A percentile compares a stretch with the other conserved stretches of the same genome.
Conservation (phyloP, 345 rosid species). For the Gossypium sturtianum region DNA sequence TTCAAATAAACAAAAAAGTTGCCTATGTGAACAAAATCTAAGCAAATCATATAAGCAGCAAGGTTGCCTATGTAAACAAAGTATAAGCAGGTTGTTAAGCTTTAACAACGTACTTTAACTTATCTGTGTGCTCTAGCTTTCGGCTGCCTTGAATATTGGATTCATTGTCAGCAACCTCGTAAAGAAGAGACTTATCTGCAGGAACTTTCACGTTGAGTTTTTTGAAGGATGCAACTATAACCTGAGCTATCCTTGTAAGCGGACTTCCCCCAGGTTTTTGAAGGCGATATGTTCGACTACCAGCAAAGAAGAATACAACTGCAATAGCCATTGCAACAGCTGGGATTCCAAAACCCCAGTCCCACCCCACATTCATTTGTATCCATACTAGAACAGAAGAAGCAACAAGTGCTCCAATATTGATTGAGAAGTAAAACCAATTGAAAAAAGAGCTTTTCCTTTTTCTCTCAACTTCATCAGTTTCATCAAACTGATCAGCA, state of each 20-base stretch:
- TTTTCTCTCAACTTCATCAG: slow-evolving; percentile 59
- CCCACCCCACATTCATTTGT: slow-evolving; percentile 98
- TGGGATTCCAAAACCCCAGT: slow-evolving; percentile 93
- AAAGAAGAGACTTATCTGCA: slow-evolving; percentile 59
- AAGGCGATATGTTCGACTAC: slow-evolving; percentile 59
- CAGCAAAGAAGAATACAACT: slow-evolving; percentile 66
- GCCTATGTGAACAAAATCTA: not conserved
- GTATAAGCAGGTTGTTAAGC: not conserved
- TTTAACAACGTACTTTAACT: slow-evolving; percentile 38
- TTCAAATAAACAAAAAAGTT: not conserved
- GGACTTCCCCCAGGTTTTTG: slow-evolving; percentile 97
- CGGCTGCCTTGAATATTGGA: slow-evolving; percentile 71
- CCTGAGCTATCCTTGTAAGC: slow-evolving; percentile 72
- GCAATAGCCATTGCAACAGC: slow-evolving; percentile 82
- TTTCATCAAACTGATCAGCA: slow-evolving; percentile 94
- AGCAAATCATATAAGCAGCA: not conserved
- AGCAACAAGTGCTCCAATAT: slow-evolving; percentile 82
- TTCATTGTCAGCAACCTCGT: slow-evolving; percentile 64
- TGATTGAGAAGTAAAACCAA: slow-evolving; percentile 93
- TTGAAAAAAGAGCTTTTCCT: slow-evolving; percentile 92
- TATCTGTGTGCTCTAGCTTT: slow-evolving; percentile 64
- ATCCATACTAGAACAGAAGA: slow-evolving; percentile 88
- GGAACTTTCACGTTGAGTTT: slow-evolving; percentile 63
- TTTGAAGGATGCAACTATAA: slow-evolving; percentile 71
- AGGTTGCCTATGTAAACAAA: not conserved